These are phyloP conservation scores for Cladophialophora psammophila DNA, from an alignment of 2,329 filamentous ascomycete species.

Conservation along the genomic window DNA sequence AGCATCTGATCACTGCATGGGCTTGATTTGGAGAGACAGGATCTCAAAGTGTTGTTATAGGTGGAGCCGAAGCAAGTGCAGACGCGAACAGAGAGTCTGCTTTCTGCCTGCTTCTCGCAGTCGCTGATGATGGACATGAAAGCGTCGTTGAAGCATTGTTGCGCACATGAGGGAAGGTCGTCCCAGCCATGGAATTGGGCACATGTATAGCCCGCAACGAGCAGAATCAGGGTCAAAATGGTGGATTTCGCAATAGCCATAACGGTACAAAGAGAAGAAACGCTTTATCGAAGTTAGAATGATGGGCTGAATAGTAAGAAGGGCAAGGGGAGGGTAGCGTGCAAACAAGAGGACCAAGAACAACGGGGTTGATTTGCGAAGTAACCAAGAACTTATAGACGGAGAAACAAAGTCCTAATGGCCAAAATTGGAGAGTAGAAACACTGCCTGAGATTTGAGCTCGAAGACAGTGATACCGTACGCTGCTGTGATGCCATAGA, in stretches of 20 bases:
- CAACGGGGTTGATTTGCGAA: not conserved
- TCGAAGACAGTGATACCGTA: not conserved
- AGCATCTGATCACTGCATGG: not conserved
- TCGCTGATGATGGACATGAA: not conserved
- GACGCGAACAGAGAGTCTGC: not conserved
- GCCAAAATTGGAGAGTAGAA: not conserved
- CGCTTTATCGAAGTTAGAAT: not conserved
- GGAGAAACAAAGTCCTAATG: not conserved
- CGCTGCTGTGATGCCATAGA: not conserved
- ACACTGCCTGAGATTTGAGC: not conserved
- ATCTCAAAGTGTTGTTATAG: not conserved
- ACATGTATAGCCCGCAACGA: not conserved
- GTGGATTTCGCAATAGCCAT: not conserved
- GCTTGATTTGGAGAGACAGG: not conserved
- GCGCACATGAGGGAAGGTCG: conserved; percentile 4
- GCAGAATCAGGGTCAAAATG: not conserved
- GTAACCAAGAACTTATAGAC: not conserved
- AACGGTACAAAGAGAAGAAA: not conserved
- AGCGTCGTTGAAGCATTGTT: conserved; percentile 4
- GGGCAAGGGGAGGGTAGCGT: not conserved
- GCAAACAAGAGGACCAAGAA: not conserved
- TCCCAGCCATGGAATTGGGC: not conserved
- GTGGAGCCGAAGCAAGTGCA: not conserved
- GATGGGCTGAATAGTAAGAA: not conserved
- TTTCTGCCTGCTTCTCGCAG: not conserved